Evolutionary conservation across 2,329 filamentous ascomycete genomes (phyloP).

Genomic region (Mollisiaceae sp.): DNA sequence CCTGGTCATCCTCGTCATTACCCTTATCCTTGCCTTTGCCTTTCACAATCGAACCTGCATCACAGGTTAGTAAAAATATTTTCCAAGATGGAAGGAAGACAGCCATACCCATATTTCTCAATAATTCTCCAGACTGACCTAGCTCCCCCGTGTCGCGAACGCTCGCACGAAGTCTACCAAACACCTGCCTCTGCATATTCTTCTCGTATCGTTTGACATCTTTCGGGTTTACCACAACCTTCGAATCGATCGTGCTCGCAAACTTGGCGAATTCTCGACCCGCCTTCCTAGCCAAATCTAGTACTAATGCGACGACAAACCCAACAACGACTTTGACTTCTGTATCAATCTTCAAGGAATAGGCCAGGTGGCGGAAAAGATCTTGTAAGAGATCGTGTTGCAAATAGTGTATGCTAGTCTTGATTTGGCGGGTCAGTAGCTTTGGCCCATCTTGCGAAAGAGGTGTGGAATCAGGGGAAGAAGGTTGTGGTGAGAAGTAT

Average conservation of each 20-base stretch:
- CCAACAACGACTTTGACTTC: constrained; percentile 2
- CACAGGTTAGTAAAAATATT: background rate
- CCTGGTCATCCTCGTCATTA: background rate
- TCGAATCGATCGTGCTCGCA: constrained; percentile 11
- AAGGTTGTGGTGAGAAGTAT: constrained; percentile 3
- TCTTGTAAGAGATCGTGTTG: constrained; percentile 8
- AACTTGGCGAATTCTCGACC: constrained; percentile 13
- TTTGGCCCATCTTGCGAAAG: constrained; percentile 9
- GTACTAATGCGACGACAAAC: constrained; percentile 10
- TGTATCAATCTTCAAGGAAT: background rate
- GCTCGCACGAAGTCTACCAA: constrained; percentile 13
- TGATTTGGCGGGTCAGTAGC: constrained; percentile 17
- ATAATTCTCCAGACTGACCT: background rate
- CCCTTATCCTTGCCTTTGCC: background rate
- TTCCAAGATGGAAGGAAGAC: background rate
- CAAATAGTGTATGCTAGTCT: constrained; percentile 16
- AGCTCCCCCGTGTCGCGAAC: background rate
- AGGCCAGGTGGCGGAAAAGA: constrained; percentile 1
- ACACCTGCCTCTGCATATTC: constrained; percentile 12
- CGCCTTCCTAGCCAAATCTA: constrained; percentile 12
- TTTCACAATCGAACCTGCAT: background rate
- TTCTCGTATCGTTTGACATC: constrained; percentile 15
- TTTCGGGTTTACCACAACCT: constrained; percentile 9
- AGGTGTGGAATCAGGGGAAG: background rate
- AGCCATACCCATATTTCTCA: background rate